A percentile compares a stretch with the other conserved stretches of the same genome.
Evolutionary conservation across 306 rosid genomes (phyloP).

Genomic region (Quercus suber): DNA sequence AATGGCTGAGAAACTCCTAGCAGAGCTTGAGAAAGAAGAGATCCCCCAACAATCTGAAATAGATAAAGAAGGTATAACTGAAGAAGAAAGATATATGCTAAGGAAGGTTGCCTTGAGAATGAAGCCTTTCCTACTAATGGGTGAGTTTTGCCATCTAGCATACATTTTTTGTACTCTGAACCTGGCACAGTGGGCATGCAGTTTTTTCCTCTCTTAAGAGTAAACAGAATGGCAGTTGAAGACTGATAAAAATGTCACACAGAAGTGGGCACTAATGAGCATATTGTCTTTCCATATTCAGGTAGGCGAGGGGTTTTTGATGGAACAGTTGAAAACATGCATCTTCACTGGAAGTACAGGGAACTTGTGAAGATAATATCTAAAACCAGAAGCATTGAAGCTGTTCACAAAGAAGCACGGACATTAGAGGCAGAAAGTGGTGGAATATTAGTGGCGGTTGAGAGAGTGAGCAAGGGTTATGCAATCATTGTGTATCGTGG

Average conservation of each 20-base stretch:
- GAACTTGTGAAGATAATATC: constrained; percentile 86
- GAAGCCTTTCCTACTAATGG: constrained; percentile 83
- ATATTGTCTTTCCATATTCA: constrained; percentile 31
- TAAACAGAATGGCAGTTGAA: constrained; percentile 7
- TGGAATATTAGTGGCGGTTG: constrained; percentile 83
- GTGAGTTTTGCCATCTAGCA: constrained; percentile 40
- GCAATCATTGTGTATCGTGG: constrained; percentile 92
- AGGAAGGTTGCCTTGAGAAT: constrained; percentile 86
- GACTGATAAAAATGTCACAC: constrained; percentile 3
- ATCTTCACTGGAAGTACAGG: constrained; percentile 98
- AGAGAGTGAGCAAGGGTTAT: constrained; percentile 69
- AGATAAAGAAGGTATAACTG: constrained; percentile 83
- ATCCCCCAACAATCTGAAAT: constrained; percentile 53
- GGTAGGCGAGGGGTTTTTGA: constrained; percentile 87
- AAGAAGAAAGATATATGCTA: constrained; percentile 88
- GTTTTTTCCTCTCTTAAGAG: constrained; percentile 11
- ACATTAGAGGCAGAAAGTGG: constrained; percentile 92
- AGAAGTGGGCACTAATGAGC: constrained; percentile 9
- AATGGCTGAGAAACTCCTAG: constrained; percentile 68
- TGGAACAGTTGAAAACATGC: constrained; percentile 97
- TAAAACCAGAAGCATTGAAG: constrained; percentile 41
- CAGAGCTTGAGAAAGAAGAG: constrained; percentile 53
- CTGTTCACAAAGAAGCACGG: constrained; percentile 58
- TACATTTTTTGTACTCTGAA: background rate
- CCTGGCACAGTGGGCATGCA: background rate